Evolutionary conservation across 768 basidiomycete genomes (phyloP).

Genomic region (Mycena epipterygia): DNA sequence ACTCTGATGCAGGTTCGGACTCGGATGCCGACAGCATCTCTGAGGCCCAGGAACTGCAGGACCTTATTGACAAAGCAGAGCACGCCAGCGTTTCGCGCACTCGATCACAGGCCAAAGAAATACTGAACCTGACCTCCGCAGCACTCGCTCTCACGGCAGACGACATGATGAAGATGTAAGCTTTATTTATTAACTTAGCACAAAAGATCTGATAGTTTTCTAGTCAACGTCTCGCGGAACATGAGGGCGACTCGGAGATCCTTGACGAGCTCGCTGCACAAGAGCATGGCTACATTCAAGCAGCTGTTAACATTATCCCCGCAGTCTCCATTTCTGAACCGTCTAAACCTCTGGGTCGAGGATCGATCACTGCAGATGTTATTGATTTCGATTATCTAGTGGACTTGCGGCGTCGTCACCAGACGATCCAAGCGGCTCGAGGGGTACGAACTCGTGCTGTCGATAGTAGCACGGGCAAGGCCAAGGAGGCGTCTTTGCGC

Average conservation of each 20-base stretch:
- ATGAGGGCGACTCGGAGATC: not conserved
- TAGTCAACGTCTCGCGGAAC: not conserved
- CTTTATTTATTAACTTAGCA: not conserved
- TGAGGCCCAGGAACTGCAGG: slow-evolving; percentile 1
- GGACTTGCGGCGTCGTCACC: slow-evolving; percentile 25
- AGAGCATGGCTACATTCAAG: not conserved
- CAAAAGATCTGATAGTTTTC: not conserved
- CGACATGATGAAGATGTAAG: slow-evolving; percentile 26
- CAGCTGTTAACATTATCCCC: not conserved
- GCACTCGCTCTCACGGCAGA: slow-evolving; percentile 21
- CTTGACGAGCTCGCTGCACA: not conserved
- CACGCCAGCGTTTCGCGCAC: not conserved
- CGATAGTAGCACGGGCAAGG: not conserved
- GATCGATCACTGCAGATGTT: not conserved
- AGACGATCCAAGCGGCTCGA: slow-evolving; percentile 28
- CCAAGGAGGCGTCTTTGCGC: not conserved
- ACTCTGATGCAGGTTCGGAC: not conserved
- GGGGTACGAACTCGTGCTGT: slow-evolving; percentile 15
- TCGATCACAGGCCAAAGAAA: not conserved
- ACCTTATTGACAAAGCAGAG: slow-evolving; percentile 1
- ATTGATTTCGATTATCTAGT: slow-evolving; percentile 28
- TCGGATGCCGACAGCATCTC: slow-evolving; percentile 10
- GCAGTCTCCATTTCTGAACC: not conserved
- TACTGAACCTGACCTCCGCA: slow-evolving; percentile 12
- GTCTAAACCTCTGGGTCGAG: slow-evolving; percentile 12